phyloP scores from a whole-genome alignment of 1,139 yeast species.

The Lodderomyces parapsilosis region DNA sequence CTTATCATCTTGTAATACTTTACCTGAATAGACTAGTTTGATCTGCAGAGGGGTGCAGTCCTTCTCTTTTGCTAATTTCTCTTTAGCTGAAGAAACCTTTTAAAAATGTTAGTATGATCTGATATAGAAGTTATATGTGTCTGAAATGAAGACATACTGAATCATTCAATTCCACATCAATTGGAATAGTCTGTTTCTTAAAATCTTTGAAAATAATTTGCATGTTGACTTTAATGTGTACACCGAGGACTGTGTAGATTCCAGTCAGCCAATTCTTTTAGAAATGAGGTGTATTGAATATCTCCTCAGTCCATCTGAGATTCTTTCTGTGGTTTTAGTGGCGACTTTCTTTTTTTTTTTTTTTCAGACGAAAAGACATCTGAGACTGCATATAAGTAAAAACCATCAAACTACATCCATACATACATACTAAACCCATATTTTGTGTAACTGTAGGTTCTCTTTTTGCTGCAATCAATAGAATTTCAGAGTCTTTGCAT shows the following conservation, averaged over 20 bases:
- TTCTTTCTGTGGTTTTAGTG: background rate
- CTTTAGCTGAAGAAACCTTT: conserved; percentile 70
- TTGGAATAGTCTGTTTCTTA: conserved; percentile 82
- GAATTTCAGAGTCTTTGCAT: background rate
- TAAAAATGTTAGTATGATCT: conserved; percentile 1
- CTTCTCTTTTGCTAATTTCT: conserved; percentile 65
- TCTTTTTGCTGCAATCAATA: background rate
- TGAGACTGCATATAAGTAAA: background rate
- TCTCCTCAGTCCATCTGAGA: background rate
- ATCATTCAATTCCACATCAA: conserved; percentile 71
- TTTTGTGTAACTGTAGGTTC: background rate
- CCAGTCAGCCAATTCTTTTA: background rate
- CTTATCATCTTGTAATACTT: conserved; percentile 83
- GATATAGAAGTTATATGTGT: background rate
- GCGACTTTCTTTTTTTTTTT: conserved; percentile 1
- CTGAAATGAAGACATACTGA: conserved; percentile 47
- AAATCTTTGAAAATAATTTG: conserved; percentile 86
- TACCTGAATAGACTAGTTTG: conserved; percentile 90
- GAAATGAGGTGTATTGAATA: background rate
- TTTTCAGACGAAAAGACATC: background rate
- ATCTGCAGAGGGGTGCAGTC: conserved; percentile 73
- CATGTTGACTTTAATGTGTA: conserved; percentile 39
- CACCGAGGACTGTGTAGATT: background rate
- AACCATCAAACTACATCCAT: background rate
- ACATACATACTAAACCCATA: background rate